Conservation (phyloP, 2,329 filamentous ascomycete genomes). For the Lachnellula arida region DNA sequence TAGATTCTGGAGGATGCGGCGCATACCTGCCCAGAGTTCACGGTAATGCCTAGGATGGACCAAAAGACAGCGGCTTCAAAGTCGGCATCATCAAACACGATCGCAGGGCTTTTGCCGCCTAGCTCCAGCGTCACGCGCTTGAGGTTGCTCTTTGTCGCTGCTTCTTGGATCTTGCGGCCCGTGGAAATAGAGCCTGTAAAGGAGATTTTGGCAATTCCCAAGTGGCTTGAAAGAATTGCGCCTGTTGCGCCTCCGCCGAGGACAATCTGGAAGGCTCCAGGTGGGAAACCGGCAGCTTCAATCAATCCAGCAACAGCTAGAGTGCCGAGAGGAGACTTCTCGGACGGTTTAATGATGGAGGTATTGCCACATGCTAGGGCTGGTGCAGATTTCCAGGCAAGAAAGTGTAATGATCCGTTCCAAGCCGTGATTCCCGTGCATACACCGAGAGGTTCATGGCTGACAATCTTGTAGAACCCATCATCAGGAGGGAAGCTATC, state of each 20-base stretch:
- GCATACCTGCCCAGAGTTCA: too few relatives aligned
- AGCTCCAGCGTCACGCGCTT: constrained; percentile 40
- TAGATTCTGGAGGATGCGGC: constrained; percentile 64
- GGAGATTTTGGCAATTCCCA: constrained; percentile 36
- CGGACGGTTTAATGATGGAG: constrained; percentile 57
- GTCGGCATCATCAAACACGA: constrained; percentile 40
- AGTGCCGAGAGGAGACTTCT: constrained; percentile 53
- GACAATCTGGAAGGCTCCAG: constrained; percentile 37
- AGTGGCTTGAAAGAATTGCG: constrained; percentile 34
- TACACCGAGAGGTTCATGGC: constrained; percentile 39
- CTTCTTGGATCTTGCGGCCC: constrained; percentile 36
- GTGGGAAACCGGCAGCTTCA: constrained; percentile 27
- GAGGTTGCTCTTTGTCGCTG: constrained; percentile 36
- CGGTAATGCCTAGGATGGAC: not conserved
- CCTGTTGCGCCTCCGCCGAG: constrained; percentile 37
- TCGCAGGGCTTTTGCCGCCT: constrained; percentile 39
- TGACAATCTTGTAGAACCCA: constrained; percentile 38
- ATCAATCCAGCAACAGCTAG: constrained; percentile 40
- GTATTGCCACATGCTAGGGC: constrained; percentile 55
- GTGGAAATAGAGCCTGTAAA: constrained; percentile 37
- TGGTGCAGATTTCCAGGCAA: constrained; percentile 52
- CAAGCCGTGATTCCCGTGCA: constrained; percentile 53
- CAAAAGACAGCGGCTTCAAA: constrained; percentile 41
- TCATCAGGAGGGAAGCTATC: constrained; percentile 38
- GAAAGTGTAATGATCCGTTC: constrained; percentile 47